A percentile compares a stretch with the other conserved stretches of the same genome.
phyloP scores from a whole-genome alignment of 2,329 filamentous ascomycete genomes.

The Verticillium dahliae region DNA sequence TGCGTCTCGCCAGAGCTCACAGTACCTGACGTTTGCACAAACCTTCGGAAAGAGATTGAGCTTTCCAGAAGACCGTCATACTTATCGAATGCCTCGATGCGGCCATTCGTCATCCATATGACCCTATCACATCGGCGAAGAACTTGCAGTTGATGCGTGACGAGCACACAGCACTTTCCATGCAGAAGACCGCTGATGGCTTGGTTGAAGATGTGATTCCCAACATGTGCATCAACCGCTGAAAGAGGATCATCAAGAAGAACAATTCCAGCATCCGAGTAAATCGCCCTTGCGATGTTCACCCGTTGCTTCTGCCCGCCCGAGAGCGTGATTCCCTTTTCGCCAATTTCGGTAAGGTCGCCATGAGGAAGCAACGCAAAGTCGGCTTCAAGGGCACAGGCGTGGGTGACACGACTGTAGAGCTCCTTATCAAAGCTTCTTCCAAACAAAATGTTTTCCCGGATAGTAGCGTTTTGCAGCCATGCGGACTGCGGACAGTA shows the following conservation, averaged over 20 bases:
- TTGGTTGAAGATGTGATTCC: conserved; percentile 80
- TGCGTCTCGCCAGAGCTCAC: conserved; percentile 54
- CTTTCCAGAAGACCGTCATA: conserved; percentile 83
- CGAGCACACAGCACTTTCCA: conserved; percentile 83
- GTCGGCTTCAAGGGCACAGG: conserved; percentile 76
- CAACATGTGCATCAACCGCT: conserved; percentile 64
- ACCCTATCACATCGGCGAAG: conserved; percentile 86
- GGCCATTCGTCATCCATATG: conserved; percentile 85
- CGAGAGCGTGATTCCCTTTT: conserved; percentile 90
- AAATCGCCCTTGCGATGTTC: conserved; percentile 83
- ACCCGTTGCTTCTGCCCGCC: conserved; percentile 92
- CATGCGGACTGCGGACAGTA: conserved; percentile 97
- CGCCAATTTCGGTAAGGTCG: conserved; percentile 88
- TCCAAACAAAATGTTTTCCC: conserved; percentile 87
- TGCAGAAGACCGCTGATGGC: conserved; percentile 85
- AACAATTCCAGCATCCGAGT: conserved; percentile 63
- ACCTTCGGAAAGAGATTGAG: conserved; percentile 66
- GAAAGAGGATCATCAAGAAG: conserved; percentile 65
- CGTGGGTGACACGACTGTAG: conserved; percentile 76
- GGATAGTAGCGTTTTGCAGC: conserved; percentile 89
- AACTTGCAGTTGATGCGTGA: conserved; percentile 93
- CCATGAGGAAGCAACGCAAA: conserved; percentile 88
- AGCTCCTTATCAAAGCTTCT: conserved; percentile 67
- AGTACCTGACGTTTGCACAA: conserved; percentile 80
- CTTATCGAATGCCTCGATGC: conserved; percentile 78